Evolutionary conservation across 1,284 basidiomycete species (phyloP).

Genomic region (Omphalotus olearius): DNA sequence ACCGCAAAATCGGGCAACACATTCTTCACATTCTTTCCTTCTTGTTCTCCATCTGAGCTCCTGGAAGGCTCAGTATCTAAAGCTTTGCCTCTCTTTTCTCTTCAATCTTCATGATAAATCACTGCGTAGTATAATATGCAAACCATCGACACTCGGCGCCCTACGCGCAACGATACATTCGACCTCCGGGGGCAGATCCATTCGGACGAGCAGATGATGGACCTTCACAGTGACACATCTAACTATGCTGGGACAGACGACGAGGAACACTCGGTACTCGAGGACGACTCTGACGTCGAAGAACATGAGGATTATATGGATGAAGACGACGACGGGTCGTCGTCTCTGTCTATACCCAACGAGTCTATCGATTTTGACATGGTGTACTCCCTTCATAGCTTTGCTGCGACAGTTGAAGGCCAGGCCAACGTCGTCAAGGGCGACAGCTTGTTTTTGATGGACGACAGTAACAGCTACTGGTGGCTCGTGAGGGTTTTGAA

Average conservation of each 20-base stretch:
- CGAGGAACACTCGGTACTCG: constrained; percentile 73
- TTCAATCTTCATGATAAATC: too few relatives aligned
- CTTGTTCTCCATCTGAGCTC: too few relatives aligned
- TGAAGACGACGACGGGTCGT: constrained; percentile 73
- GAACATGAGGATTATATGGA: constrained; percentile 64
- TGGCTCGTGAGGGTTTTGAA: constrained; percentile 96
- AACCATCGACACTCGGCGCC: constrained; percentile 18
- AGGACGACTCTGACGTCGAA: constrained; percentile 55
- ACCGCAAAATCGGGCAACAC: too few relatives aligned
- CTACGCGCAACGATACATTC: constrained; percentile 57
- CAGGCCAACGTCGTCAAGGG: constrained; percentile 97
- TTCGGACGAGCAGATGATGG: constrained; percentile 40
- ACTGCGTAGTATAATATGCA: background rate
- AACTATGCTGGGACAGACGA: constrained; percentile 48
- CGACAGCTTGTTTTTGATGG: constrained; percentile 89
- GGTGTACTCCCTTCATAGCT: constrained; percentile 88
- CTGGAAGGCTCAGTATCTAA: too few relatives aligned
- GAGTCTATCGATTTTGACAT: constrained; percentile 90
- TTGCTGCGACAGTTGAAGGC: constrained; percentile 93
- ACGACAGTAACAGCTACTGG: constrained; percentile 97
- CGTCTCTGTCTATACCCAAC: constrained; percentile 81
- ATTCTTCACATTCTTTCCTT: too few relatives aligned
- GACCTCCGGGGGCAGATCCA: constrained; percentile 67
- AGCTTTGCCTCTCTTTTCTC: too few relatives aligned
- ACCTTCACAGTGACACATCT: constrained; percentile 53